Base-by-base conservation (phyloP, 495 filamentous ascomycete species). In the Lichina pygmaea region DNA sequence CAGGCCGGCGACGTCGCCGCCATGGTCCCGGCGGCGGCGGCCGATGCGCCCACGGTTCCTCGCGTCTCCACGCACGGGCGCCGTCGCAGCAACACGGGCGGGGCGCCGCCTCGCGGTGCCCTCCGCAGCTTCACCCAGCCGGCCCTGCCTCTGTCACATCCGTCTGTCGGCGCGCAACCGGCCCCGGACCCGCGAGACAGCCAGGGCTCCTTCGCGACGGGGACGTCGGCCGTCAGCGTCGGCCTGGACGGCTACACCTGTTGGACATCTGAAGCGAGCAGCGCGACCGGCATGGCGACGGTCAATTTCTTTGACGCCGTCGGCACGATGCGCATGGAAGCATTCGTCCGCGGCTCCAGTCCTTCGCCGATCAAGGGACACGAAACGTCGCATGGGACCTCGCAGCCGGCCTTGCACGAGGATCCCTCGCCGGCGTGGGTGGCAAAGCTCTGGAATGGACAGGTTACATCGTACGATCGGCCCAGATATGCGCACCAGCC, bases 241-340 rank as follows among this genome's bases (percentile, higher is more conserved):
- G 60, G 55, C n/a, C 58, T 52, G 9, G 62, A 58, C 49, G 65
- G 58, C 45, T 55, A 61, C 44, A 65, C 62, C 43, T 58, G 52
- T 41, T 54, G 63, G 13, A 63, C 59, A 7, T 67, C 64, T 0
- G 64, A 66, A 34, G 56, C 60, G n/a, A 64, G 62, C 46, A 58
- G 56, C 0, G 52, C 49, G 12, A 53, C 57, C 33, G 44, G 12
- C 13, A 42, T 47, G 16, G 7, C 51, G 45, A 43, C 55, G 46
- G 34, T 50, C 46, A 43, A 60, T 30, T 64, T 66, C 51, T 70
- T 68, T 47, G 68, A 72, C 62, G 75, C 79, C 0, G 78, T 92
- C 32, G 89, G 89, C 12, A 93, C 84, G 8, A 73, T 97, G 38
- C 73, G 89, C 32, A 97, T 97, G 89, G 89, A 95, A 58, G 89